Base-by-base conservation (phyloP, 2,329 filamentous ascomycete species). In the Magnaporthiopsis rhizophila region DNA sequence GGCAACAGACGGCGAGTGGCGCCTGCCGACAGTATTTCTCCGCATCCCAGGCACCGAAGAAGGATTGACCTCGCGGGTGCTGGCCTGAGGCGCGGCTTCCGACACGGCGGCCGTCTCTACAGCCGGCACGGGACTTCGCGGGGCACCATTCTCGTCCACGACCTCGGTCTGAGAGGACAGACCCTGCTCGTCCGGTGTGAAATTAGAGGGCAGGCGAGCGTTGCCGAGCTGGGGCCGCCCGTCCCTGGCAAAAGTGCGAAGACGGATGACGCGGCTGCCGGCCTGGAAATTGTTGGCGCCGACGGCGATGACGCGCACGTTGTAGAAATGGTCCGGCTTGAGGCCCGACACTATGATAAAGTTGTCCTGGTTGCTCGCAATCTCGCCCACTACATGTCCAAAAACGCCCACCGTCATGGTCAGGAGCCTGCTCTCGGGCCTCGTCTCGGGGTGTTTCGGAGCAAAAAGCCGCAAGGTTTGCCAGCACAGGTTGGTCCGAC, bases 221-320 rank as follows among this genome's bases (percentile, higher is more conserved):
- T 83, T 82, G 59, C 82, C 84, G 21, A 87, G 77, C 56, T 83
- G 79, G n/a, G 86, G 86, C 36, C 83, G 83, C 64, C 86, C 86
- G 75, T 89, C 87, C 69, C 79, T 81, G 72, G 80, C 83, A 74
- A 84, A 88, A 60, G 95, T 98, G 70, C 90, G 86, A 64, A 99
- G 81, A 64, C 95, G 89, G 68, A 98, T 88, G 53, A 96, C 86
- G 6, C 87, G 83, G 74, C 95, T 97, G 53, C 91, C 90, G 0
- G 93, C 92, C 72, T 96, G 92, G 71, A 98, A 98, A 75, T 95
- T 96, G 69, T 93, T 92, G 36, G 89, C 86, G 61, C 94, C 96
- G 64, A 97, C 89, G 56, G 94, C 92, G 69, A 97, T 90, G 64
- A 98, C 91, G 66, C 94, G 89, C 34, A 99, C 88, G 68, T 96